Conservation (phyloP, 306 rosid species). For the Crotalaria pallida region DNA sequence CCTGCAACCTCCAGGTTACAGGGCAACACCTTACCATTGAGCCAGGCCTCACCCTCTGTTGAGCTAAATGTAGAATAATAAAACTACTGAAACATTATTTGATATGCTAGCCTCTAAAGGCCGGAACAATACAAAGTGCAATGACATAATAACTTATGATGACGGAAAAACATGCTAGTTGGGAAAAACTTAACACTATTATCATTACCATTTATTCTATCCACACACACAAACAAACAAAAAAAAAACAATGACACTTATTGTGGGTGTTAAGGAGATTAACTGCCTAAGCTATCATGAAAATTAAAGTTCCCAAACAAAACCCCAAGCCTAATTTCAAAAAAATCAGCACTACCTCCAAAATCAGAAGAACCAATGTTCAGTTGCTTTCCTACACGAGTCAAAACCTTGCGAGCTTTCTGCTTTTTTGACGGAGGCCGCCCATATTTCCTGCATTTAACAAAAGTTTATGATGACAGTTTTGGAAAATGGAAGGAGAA, state of each 20-base stretch:
- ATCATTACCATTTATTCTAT: neutral
- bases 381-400: slow-evolving; percentile 51
- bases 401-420: slow-evolving; percentile 63
- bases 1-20: no score
- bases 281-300: neutral
- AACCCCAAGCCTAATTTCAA: neutral
- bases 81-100: neutral
- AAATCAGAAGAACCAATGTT: slow-evolving; percentile 51
- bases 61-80: no score
- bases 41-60: no score
- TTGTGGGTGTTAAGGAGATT: neutral
- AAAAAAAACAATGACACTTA: neutral
- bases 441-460: slow-evolving; percentile 64
- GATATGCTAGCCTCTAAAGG: neutral
- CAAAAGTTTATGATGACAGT: slow-evolving; percentile 1
- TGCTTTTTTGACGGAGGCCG: slow-evolving; percentile 82
- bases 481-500: neutral
- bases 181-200: slow-evolving; percentile 6
- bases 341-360: slow-evolving; percentile 50
- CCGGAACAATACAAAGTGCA: neutral
- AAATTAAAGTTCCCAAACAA: slow-evolving; percentile 1
- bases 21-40: no score
- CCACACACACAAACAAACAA: no score
- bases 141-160: neutral
- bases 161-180: slow-evolving; percentile 4